Conservation (phyloP, 805 yeast species). For the Spathaspora girioi region DNA sequence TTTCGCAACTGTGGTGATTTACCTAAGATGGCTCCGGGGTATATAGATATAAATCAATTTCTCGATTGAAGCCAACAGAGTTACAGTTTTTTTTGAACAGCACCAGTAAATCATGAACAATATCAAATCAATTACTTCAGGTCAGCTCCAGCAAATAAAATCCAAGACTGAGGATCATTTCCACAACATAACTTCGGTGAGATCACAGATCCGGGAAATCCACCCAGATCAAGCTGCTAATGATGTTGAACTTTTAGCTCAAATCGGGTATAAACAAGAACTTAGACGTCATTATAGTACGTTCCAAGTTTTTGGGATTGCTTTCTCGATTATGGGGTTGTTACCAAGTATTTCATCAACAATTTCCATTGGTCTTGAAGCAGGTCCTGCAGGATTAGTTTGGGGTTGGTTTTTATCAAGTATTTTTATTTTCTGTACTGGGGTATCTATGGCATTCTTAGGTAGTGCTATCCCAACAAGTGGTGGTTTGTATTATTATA, state of each 20-base stretch:
- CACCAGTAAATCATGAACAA: background rate
- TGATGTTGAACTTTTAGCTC: conserved; percentile 32
- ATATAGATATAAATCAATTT: background rate
- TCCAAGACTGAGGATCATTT: conserved; percentile 6
- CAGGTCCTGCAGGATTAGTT: conserved; percentile 62
- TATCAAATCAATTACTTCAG: conserved; percentile 9
- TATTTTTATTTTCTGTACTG: conserved; percentile 53
- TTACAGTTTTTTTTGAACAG: background rate
- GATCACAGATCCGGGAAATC: conserved; percentile 19
- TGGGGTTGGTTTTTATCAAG: conserved; percentile 75
- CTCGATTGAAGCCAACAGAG: background rate
- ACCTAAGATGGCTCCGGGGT: background rate
- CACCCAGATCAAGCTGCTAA: conserved; percentile 13
- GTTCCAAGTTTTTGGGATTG: conserved; percentile 64
- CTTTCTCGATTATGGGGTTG: conserved; percentile 70
- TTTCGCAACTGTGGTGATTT: background rate
- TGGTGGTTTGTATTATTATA: conserved; percentile 58
- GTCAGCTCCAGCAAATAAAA: conserved; percentile 5
- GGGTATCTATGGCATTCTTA: conserved; percentile 60
- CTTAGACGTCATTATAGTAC: conserved; percentile 58
- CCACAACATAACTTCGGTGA: conserved; percentile 3
- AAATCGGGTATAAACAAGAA: conserved; percentile 71
- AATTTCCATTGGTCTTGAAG: conserved; percentile 48
- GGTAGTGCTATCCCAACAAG: conserved; percentile 72
- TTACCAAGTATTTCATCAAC: conserved; percentile 62